Percentiles rank a stretch among this genome's conserved stretches.
Evolutionary conservation across 2,329 filamentous ascomycete species (phyloP).

Genomic region (Curvularia hawaiiensis): DNA sequence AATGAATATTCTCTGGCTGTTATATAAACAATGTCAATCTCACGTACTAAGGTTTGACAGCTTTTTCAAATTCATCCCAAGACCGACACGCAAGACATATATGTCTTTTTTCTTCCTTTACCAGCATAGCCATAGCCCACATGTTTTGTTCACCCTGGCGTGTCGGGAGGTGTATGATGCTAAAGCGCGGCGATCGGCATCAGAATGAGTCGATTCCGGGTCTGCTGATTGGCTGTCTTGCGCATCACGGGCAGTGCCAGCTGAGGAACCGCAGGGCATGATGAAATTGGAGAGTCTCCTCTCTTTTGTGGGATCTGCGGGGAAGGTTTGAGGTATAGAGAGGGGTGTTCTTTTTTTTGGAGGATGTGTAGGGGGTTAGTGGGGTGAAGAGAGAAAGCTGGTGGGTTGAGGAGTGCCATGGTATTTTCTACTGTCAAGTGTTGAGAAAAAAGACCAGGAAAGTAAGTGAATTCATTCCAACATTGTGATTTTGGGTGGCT

Average conservation of each 20-base stretch:
- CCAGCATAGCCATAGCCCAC: not conserved
- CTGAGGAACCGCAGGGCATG: not conserved
- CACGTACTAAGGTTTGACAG: not conserved
- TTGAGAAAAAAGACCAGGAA: no score
- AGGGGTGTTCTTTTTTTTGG: no score
- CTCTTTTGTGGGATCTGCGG: not conserved
- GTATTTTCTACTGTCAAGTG: no score
- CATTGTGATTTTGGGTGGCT: no score
- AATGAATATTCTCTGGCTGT: not conserved
- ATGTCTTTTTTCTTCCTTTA: not conserved
- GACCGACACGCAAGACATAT: not conserved
- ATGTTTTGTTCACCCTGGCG: not conserved
- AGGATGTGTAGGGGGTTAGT: no score
- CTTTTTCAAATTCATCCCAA: not conserved
- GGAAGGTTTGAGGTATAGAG: no score
- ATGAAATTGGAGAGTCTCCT: not conserved
- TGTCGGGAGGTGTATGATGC: not conserved
- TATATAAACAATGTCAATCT: not conserved
- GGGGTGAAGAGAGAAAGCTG: no score
- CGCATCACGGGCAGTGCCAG: not conserved
- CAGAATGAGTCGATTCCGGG: conserved; percentile 22
- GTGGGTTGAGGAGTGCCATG: no score
- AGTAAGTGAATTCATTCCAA: no score
- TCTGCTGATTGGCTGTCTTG: conserved; percentile 12
- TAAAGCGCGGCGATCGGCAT: conserved; percentile 7